Conservation (phyloP, 495 filamentous ascomycete genomes). For the Gamarada debralockiae region DNA sequence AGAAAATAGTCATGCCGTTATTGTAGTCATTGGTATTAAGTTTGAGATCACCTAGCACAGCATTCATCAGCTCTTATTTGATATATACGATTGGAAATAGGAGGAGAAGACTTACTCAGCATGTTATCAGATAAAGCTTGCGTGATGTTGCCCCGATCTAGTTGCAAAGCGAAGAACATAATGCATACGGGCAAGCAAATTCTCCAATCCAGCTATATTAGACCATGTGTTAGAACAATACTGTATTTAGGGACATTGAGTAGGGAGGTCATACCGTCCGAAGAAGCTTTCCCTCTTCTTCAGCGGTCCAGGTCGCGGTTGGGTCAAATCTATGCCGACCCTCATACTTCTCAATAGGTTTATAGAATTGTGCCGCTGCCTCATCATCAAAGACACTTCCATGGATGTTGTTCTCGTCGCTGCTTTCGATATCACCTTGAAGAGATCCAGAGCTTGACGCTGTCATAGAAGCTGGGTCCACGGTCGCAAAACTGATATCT, state of each 20-base stretch:
- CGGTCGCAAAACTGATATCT: conserved; percentile 2
- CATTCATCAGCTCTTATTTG: no score
- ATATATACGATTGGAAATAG: no score
- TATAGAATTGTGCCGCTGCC: conserved; percentile 42
- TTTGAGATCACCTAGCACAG: conserved; percentile 40
- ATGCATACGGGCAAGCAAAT: conserved; percentile 32
- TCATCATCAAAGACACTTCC: conserved; percentile 42
- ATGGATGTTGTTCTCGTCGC: background rate
- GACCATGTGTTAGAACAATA: background rate
- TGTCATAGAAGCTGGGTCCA: conserved; percentile 1
- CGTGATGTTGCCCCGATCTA: conserved; percentile 72
- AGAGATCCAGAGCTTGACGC: background rate
- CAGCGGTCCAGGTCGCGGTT: conserved; percentile 60
- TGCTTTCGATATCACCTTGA: background rate
- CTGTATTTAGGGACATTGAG: background rate
- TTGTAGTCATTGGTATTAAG: conserved; percentile 75
- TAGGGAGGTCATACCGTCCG: conserved; percentile 46
- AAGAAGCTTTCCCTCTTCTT: conserved; percentile 63
- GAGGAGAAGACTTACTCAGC: conserved; percentile 37
- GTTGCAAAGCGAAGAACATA: conserved; percentile 80
- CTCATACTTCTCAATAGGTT: conserved; percentile 60
- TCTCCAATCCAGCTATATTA: conserved; percentile 27
- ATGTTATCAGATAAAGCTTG: conserved; percentile 72
- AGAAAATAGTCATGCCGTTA: conserved; percentile 71
- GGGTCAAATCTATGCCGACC: conserved; percentile 70